Base-by-base conservation (phyloP, 768 basidiomycete genomes). In the Sarcodon sp. region DNA sequence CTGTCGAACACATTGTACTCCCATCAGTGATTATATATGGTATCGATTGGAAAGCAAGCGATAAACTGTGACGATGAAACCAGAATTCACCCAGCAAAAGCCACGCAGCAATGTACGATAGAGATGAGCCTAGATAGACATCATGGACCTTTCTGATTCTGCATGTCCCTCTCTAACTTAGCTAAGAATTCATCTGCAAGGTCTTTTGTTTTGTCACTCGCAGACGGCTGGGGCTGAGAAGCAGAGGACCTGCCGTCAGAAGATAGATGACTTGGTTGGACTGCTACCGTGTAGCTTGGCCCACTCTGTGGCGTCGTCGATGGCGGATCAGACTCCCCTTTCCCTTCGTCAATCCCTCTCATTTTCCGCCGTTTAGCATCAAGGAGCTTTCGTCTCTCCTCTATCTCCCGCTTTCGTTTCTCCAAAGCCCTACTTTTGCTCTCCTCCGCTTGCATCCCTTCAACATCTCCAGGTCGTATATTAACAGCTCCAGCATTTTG, bases 371-470 rank as follows among this genome's bases (percentile, higher is more conserved):
- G 70, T 63, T 86, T 85, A 21, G 80, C 81, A 41, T 83, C 80
- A 18, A 87, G 53, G 51, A 77, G 35, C 54, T 64, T 63, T 33
- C 69, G 63, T 50, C 86, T 66, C 56, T 85, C 82, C 58, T 86
- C 86, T 1, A 86, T 54, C 49, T 87, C 82, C 50, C 80, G 68
- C 60, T 83, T 84, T 56, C 84, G 69, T 64, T 87, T 87, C 63
- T 82, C 80, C 69, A 75, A 69, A 15, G 79, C 78, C 48, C 78
- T 65, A 57, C 80, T 82, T 56, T 64, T 67, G 7, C 38, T 44
- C 39, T 50, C 41, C 8, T 44, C 50, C 33, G 68, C 69, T 12
- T 66, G 70, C 80, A 88, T 83, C 3, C 87, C 88, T 58, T 89
- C 87, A 13, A 80, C 65, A 56, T 85, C 82, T n/a, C 87, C 83